A percentile compares a stretch with the other conserved stretches of the same genome.
Evolutionary conservation across 2,329 filamentous ascomycete genomes (phyloP).

Genomic region (Dactylonectria estremocensis): DNA sequence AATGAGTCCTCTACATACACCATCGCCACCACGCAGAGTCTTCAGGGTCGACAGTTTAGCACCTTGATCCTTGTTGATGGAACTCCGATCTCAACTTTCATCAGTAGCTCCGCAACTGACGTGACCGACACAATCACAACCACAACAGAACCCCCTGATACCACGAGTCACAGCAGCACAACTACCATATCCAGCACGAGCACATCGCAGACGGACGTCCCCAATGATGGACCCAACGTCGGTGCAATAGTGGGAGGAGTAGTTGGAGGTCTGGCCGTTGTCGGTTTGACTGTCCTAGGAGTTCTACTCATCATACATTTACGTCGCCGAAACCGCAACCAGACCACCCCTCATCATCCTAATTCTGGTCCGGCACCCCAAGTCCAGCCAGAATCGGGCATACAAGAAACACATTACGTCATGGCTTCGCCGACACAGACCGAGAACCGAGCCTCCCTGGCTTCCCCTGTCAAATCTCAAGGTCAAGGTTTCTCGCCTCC

Average conservation of each 20-base stretch:
- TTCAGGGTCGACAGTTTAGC: background rate
- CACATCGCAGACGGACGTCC: background rate
- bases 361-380: background rate
- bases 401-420: background rate
- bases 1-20: background rate
- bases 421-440: background rate
- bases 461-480: constrained; percentile 5
- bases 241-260: constrained; percentile 5
- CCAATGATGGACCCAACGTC: background rate
- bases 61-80: background rate
- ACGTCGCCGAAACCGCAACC: constrained; percentile 1
- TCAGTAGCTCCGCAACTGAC: background rate
- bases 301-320: background rate
- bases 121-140: too few relatives aligned
- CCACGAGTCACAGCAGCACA: background rate
- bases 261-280: constrained; percentile 1
- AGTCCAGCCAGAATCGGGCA: background rate
- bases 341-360: background rate
- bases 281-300: background rate
- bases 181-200: background rate
- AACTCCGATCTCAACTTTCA: background rate
- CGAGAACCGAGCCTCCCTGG: background rate
- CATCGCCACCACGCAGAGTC: background rate
- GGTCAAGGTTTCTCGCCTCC: background rate
- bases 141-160: too few relatives aligned